Percentiles rank a stretch among this genome's conserved stretches.
These are phyloP conservation scores for Ceratocystis alfenasii DNA, from an alignment of 2,329 filamentous ascomycete species.

Conservation along the genomic window DNA sequence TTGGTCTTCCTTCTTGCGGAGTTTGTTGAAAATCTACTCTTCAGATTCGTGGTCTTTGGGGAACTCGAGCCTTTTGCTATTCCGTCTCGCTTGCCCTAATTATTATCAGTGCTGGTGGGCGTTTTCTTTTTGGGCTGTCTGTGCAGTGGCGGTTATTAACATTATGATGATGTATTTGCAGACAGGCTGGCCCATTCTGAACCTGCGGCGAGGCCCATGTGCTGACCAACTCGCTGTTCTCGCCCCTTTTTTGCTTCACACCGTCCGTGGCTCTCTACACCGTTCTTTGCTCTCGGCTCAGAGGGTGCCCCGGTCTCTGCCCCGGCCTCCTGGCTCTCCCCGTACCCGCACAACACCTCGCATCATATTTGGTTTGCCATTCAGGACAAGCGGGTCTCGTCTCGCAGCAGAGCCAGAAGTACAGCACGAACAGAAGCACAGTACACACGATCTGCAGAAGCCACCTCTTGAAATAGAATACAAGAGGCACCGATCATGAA, in stretches of 20 bases:
- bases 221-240: neutral
- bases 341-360: neutral
- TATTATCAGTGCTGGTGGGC: neutral
- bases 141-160: conserved; percentile 3
- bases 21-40: neutral
- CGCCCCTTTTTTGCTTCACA: neutral
- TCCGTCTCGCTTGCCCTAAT: neutral
- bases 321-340: neutral
- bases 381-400: neutral
- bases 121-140: neutral
- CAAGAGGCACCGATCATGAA: neutral
- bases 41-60: neutral
- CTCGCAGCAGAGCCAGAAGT: neutral
- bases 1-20: neutral
- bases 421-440: too few species aligned
- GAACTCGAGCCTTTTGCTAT: neutral
- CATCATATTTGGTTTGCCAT: neutral
- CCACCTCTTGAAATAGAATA: conserved; percentile 7
- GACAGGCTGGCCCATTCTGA: neutral
- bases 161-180: neutral
- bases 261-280: neutral
- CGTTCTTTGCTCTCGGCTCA: neutral
- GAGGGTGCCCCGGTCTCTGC: neutral
- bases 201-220: neutral
- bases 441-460: neutral